A percentile compares a stretch with the other conserved stretches of the same genome.
Conservation (phyloP, 768 basidiomycete species). For the Trametes maxima region DNA sequence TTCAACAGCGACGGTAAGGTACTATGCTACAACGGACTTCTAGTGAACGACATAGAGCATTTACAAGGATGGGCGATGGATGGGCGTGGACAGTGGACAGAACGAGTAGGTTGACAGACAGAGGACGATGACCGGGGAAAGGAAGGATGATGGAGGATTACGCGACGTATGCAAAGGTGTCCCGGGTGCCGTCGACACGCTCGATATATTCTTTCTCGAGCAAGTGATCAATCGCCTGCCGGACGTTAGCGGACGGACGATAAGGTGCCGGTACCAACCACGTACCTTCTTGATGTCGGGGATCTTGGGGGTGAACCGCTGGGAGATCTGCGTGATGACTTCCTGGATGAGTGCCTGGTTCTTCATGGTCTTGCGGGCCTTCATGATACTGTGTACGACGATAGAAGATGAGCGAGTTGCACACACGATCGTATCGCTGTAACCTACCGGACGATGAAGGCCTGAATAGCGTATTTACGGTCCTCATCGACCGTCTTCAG, state of each 20-base stretch:
- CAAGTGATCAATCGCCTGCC: slow-evolving; percentile 84
- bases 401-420: no score
- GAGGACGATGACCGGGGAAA: neutral
- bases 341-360: slow-evolving; percentile 89
- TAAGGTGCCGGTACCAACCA: neutral
- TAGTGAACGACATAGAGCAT: slow-evolving; percentile 23
- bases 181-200: slow-evolving; percentile 87
- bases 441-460: slow-evolving; percentile 80
- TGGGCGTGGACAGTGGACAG: neutral
- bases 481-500: slow-evolving; percentile 96
- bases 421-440: slow-evolving; percentile 16
- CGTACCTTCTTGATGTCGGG: slow-evolving; percentile 94
- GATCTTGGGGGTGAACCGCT: slow-evolving; percentile 90
- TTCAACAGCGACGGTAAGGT: slow-evolving; percentile 16
- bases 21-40: slow-evolving; percentile 27
- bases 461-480: slow-evolving; percentile 94
- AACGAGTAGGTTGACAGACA: neutral
- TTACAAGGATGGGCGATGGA: slow-evolving; percentile 10
- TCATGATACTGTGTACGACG: slow-evolving; percentile 76
- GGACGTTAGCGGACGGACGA: neutral
- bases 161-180: slow-evolving; percentile 82
- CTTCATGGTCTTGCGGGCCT: slow-evolving; percentile 94
- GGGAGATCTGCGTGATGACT: slow-evolving; percentile 85
- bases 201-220: slow-evolving; percentile 99
- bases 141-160: slow-evolving; percentile 34